Conservation (phyloP, 1,284 basidiomycete species). For the Stygiomarasmius scandens region DNA sequence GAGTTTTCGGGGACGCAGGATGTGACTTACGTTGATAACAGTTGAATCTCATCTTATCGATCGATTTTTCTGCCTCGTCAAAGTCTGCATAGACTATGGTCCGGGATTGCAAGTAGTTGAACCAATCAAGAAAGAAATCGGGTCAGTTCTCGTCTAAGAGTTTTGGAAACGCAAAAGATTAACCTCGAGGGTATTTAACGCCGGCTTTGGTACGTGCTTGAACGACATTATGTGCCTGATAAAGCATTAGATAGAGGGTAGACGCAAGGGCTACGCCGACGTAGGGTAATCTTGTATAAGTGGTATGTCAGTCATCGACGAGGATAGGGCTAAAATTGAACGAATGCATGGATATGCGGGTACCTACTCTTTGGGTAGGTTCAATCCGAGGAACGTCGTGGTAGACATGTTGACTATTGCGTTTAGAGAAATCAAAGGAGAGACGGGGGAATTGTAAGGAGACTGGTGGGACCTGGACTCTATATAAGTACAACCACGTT, state of each 20-base stretch:
- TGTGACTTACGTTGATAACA: slow-evolving; percentile 37
- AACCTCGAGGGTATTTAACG: slow-evolving; percentile 46
- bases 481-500: no score
- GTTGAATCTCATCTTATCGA: slow-evolving; percentile 40
- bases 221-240: slow-evolving; percentile 36
- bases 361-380: not conserved
- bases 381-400: not conserved
- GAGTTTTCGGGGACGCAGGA: not conserved
- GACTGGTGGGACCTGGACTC: no score
- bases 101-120: slow-evolving; percentile 13
- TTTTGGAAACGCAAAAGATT: slow-evolving; percentile 11
- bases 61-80: slow-evolving; percentile 38
- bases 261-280: slow-evolving; percentile 25
- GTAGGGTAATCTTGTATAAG: slow-evolving; percentile 6
- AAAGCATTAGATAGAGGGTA: slow-evolving; percentile 35
- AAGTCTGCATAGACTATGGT: slow-evolving; percentile 49
- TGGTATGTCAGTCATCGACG: not conserved
- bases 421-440: not conserved
- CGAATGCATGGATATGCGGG: not conserved
- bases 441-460: no score
- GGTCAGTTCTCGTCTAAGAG: not conserved
- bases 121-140: slow-evolving; percentile 13
- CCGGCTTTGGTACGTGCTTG: slow-evolving; percentile 38
- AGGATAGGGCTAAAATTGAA: not conserved
- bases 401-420: not conserved